These are phyloP conservation scores for Coemansia sp. DNA, from an alignment of 192 early-diverging fungal genomes.

Conservation along the genomic window DNA sequence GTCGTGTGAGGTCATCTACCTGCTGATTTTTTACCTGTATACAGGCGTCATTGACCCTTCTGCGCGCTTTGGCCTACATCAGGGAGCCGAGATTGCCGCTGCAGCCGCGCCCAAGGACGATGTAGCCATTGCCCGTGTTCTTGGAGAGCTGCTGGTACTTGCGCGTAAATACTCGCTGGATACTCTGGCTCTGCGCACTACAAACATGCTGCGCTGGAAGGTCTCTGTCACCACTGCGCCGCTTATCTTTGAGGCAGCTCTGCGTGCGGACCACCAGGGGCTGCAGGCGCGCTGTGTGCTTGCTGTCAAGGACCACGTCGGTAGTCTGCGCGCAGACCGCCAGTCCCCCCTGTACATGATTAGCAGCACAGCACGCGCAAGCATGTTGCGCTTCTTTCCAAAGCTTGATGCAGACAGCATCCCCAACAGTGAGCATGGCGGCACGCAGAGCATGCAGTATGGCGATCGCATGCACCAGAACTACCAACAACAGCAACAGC, in stretches of 20 bases:
- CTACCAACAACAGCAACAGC: conserved; percentile 2
- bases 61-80: conserved; percentile 64
- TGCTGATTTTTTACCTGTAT: conserved; percentile 68
- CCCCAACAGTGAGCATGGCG: not conserved
- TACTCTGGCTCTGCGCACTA: conserved; percentile 56
- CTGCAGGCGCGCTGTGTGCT: conserved; percentile 57
- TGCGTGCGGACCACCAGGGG: conserved; percentile 65
- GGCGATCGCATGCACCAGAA: conserved; percentile 6
- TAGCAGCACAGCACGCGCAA: conserved; percentile 26
- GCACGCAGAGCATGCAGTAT: not conserved
- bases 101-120: conserved; percentile 25
- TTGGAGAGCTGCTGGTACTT: conserved; percentile 62
- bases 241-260: conserved; percentile 64
- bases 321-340: conserved; percentile 25
- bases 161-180: conserved; percentile 65
- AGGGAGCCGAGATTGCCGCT: conserved; percentile 13
- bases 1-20: conserved; percentile 57
- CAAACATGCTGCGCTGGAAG: conserved; percentile 63
- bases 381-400: conserved; percentile 41
- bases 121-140: conserved; percentile 36
- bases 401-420: conserved; percentile 19
- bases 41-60: conserved; percentile 67
- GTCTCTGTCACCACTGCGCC: conserved; percentile 63
- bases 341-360: conserved; percentile 41
- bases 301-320: conserved; percentile 32